These are phyloP conservation scores for Microcyclospora pomicola DNA, from an alignment of 2,329 filamentous ascomycete species.

Conservation along the genomic window DNA sequence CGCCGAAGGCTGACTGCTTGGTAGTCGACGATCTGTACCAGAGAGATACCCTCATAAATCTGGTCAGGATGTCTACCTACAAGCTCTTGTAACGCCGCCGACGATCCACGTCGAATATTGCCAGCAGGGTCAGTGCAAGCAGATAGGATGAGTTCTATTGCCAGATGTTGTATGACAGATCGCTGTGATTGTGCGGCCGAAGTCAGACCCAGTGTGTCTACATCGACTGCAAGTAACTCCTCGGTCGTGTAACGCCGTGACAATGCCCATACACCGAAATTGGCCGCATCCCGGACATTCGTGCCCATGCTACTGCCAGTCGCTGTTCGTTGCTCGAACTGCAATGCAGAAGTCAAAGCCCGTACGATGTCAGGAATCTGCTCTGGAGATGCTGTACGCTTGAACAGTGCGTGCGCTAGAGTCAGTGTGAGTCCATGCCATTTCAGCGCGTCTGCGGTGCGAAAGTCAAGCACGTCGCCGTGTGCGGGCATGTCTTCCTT, in stretches of 20 bases:
- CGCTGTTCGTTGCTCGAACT: conserved; percentile 76
- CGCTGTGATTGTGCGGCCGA: neutral
- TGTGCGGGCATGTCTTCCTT: conserved; percentile 46
- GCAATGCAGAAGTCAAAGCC: conserved; percentile 62
- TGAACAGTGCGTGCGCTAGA: conserved; percentile 72
- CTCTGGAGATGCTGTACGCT: conserved; percentile 58
- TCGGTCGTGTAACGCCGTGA: conserved; percentile 71
- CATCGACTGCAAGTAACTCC: conserved; percentile 56
- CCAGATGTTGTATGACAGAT: conserved; percentile 49
- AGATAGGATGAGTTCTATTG: conserved; percentile 64
- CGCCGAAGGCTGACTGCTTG: conserved; percentile 81
- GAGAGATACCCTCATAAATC: conserved; percentile 63
- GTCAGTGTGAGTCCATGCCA: conserved; percentile 93
- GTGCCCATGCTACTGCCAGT: conserved; percentile 76
- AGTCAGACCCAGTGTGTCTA: conserved; percentile 5
- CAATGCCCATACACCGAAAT: conserved; percentile 89
- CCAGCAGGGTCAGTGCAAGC: conserved; percentile 80
- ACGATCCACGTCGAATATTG: conserved; percentile 84
- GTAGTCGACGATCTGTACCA: conserved; percentile 87
- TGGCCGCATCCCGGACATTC: conserved; percentile 87
- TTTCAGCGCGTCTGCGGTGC: conserved; percentile 62
- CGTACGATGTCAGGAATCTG: conserved; percentile 63
- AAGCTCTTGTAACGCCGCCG: conserved; percentile 84
- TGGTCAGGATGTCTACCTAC: conserved; percentile 85
- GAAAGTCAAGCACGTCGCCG: conserved; percentile 43